These are phyloP conservation scores for Arthrobotrys conoides DNA, from an alignment of 2,329 filamentous ascomycete genomes.

Conservation along the genomic window DNA sequence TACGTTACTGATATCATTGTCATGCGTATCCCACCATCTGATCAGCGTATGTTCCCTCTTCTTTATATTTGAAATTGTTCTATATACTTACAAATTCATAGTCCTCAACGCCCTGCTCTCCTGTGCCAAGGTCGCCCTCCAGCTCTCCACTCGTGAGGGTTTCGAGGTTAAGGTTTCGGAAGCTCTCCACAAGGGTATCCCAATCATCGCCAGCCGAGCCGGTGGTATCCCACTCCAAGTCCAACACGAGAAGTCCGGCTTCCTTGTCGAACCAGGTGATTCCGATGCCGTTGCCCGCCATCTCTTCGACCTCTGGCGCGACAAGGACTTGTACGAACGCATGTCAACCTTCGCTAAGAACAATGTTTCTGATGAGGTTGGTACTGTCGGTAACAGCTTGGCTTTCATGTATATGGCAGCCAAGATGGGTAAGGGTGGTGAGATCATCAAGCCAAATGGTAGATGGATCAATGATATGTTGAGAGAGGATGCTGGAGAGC, in stretches of 20 bases:
- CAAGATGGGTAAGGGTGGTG: constrained; percentile 74
- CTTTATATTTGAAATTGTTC: neutral
- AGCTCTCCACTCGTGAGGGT: constrained; percentile 84
- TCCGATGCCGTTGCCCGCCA: constrained; percentile 78
- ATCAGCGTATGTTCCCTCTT: constrained; percentile 71
- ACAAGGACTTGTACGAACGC: constrained; percentile 75
- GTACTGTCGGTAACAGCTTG: constrained; percentile 83
- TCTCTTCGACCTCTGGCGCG: constrained; percentile 76
- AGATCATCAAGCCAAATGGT: constrained; percentile 73
- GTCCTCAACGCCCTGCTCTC: constrained; percentile 81
- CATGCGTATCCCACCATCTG: constrained; percentile 82
- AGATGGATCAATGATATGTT: constrained; percentile 83
- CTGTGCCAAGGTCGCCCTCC: constrained; percentile 80
- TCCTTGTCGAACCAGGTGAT: constrained; percentile 80
- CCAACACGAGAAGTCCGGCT: constrained; percentile 79
- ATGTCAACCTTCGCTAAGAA: constrained; percentile 77
- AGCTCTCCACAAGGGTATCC: constrained; percentile 83
- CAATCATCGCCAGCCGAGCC: constrained; percentile 80
- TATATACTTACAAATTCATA: constrained; percentile 32
- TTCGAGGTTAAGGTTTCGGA: constrained; percentile 91
- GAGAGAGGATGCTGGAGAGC: constrained; percentile 74
- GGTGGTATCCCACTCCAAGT: constrained; percentile 88
- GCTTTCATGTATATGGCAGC: constrained; percentile 83
- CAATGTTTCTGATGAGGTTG: constrained; percentile 84
- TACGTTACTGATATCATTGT: constrained; percentile 78